Evolutionary conservation across 2,329 filamentous ascomycete species (phyloP), one percentile per base, ranked within the genome.

Genomic region (Penicillium sp.): DNA sequence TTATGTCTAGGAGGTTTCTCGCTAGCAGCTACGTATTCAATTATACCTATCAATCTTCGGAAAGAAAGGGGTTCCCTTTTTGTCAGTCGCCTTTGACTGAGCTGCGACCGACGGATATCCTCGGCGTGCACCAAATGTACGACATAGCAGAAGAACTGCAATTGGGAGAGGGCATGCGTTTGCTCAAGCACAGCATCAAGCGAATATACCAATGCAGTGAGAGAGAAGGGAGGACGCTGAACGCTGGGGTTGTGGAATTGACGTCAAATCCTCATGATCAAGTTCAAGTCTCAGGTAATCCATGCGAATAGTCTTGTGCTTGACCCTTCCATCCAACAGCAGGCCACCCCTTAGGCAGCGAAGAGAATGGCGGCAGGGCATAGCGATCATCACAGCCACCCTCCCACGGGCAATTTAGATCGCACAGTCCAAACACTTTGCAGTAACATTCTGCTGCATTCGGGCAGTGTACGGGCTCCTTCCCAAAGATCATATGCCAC

Each of bases 401-500:
- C 18, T 73, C 69, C 14, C 70, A 62, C 2, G 56, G 58, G 45
- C 72, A 74, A 12, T 53, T 57, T 13, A 80, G 56, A 46, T 75
- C 57, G 64, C 84, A 88, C 22, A 84, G 58, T 0, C 83, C 83
- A 58, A 83, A 88, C 13, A 81, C 75, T 34, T 83, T 80, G 68
- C 84, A 87, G 64, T 87, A 87, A 63, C 84, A 87, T 8, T 80
- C 77, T 38, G 73, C 67, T 1, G 81, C 81, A 14, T 72, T 70
- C 0, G 84, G 84, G 56, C 84, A 88, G 57, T 84, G 76, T 1
- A 84, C 75, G 6, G 76, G 64, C 19, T 76, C 67, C 55, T 80
- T 78, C 45, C 79, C 79, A 57, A 83, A 83, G 10, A 83, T 80
- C 53, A 83, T 80, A 54, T 81, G 79, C 79, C 79, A 82, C n/a